Conservation (phyloP, 805 yeast genomes). For the Ascoidea tarda region DNA sequence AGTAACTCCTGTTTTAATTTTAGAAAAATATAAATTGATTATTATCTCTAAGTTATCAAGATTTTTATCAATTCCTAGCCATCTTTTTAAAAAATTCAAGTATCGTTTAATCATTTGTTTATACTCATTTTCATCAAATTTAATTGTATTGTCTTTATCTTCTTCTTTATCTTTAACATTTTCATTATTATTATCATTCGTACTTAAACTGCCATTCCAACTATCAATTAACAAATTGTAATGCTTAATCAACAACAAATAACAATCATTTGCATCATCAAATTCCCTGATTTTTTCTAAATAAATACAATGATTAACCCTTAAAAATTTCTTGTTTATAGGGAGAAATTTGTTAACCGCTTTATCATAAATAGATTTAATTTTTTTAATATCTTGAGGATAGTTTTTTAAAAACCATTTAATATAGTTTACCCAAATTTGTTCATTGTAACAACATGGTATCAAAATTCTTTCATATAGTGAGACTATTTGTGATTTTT, state of each 20-base stretch:
- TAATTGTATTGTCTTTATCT: too few species aligned
- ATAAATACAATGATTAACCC: conserved; percentile 6
- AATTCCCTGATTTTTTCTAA: conserved; percentile 3
- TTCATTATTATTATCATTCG: neutral
- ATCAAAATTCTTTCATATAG: conserved; percentile 64
- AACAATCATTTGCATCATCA: neutral
- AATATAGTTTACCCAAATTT: conserved; percentile 57
- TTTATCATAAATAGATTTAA: conserved; percentile 32
- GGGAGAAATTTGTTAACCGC: conserved; percentile 32
- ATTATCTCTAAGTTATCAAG: neutral
- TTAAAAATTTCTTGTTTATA: conserved; percentile 4
- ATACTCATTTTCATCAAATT: neutral
- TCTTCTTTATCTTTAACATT: neutral
- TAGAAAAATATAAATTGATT: too few species aligned
- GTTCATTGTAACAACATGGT: conserved; percentile 45
- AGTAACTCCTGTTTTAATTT: neutral
- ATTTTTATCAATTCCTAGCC: neutral
- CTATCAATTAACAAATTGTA: too few species aligned
- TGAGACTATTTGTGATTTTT: conserved; percentile 21
- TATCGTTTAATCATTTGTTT: too few species aligned
- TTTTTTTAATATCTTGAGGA: conserved; percentile 17
- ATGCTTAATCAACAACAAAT: too few species aligned
- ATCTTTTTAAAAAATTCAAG: neutral
- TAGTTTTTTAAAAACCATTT: conserved; percentile 29
- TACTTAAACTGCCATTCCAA: too few species aligned